Conservation (phyloP, 2,329 filamentous ascomycete species). For the Verticillium isaacii region DNA sequence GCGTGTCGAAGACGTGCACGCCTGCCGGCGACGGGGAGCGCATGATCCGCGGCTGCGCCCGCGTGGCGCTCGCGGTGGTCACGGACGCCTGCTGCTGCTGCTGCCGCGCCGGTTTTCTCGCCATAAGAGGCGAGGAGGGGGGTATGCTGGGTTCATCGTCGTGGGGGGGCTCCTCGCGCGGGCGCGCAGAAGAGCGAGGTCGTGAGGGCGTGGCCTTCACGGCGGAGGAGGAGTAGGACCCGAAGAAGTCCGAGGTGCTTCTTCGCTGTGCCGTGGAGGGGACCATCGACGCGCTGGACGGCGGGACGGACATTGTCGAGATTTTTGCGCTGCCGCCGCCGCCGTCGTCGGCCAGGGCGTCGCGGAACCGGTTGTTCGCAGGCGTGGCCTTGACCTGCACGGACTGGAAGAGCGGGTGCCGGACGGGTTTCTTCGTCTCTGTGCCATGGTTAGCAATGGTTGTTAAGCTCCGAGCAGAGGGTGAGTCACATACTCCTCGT, state of each 20-base stretch:
- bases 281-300: slow-evolving; percentile 32
- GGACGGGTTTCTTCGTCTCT: slow-evolving; percentile 50
- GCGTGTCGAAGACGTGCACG: slow-evolving; percentile 28
- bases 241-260: slow-evolving; percentile 24
- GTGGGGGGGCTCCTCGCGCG: background rate
- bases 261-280: slow-evolving; percentile 35
- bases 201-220: slow-evolving; percentile 13
- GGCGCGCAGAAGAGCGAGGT: background rate
- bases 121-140: slow-evolving; percentile 29
- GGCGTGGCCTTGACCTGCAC: slow-evolving; percentile 55
- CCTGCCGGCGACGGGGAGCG: slow-evolving; percentile 7
- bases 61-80: background rate
- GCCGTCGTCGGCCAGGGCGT: slow-evolving; percentile 34
- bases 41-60: background rate
- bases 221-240: slow-evolving; percentile 9
- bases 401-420: slow-evolving; percentile 28
- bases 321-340: slow-evolving; percentile 7
- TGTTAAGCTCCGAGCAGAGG: background rate
- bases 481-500: slow-evolving; percentile 40
- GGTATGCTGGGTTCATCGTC: slow-evolving; percentile 25
- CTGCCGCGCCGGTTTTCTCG: slow-evolving; percentile 15
- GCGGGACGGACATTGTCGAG: slow-evolving; percentile 21
- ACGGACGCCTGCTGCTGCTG: background rate
- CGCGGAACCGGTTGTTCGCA: slow-evolving; percentile 47
- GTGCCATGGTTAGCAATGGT: slow-evolving; percentile 22